These are phyloP conservation scores for Trametes gibbosa DNA, from an alignment of 768 basidiomycete genomes.

Conservation along the genomic window DNA sequence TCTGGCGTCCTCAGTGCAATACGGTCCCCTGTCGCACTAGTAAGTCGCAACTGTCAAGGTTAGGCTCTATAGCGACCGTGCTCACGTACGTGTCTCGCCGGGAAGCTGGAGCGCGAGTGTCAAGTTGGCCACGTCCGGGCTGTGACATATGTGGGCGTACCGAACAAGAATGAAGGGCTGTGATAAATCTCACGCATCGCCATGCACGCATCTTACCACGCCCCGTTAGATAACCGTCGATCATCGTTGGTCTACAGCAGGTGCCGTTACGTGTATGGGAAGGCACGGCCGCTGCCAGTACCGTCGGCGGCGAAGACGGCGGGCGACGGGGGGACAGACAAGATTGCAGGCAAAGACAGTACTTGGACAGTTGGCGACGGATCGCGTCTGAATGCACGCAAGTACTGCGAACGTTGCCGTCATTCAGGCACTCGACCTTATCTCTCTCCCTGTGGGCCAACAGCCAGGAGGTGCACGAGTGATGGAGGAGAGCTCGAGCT, in stretches of 20 bases:
- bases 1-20: neutral
- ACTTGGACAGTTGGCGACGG: neutral
- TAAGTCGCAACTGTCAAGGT: neutral
- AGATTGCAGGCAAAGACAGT: neutral
- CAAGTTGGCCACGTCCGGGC: neutral
- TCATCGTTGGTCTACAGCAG: neutral
- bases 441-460: neutral
- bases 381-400: neutral
- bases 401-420: neutral
- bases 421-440: neutral
- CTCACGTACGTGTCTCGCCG: neutral
- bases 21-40: neutral
- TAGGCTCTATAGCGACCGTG: neutral
- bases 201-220: neutral
- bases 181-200: neutral
- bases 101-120: neutral
- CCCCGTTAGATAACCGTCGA: neutral
- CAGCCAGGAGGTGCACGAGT: neutral
- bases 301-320: neutral
- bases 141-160: conserved; percentile 7
- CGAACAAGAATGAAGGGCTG: neutral
- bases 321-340: neutral
- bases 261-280: neutral
- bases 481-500: neutral
- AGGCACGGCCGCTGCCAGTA: neutral